Base-by-base conservation (phyloP, 1,284 basidiomycete species). In the Trichosporon coremiiforme region DNA sequence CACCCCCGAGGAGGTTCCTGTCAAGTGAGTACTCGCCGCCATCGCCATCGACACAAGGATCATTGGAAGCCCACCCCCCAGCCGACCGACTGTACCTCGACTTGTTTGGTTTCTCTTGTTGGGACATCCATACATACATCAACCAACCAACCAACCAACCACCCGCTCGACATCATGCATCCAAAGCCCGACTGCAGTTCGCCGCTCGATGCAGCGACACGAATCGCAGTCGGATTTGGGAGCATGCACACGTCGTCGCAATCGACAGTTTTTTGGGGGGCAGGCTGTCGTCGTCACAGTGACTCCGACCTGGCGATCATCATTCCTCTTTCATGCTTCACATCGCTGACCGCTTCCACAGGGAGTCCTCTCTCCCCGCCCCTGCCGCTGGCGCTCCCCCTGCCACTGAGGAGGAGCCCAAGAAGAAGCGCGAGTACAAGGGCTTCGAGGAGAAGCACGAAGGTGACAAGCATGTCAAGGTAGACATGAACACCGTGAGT, bases 351-450 rank as follows among this genome's bases (percentile, higher is more conserved):
- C 13, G 25, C 20, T n/a, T 33, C 41, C n/a, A 25, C 69, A 80
- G 78, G 77, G 77, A 80, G 69, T 76, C 79, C 66, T 76, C 77
- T 31, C 71, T 77, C 70, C 74, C 75, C 33, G 75, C 72, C 67
- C 71, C 67, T 47, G 64, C 69, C 41, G 66, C 66, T 31, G 66
- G 38, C 47, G 53, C 45, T 29, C 47, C 69, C 22, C 55, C 66
- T 66, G 71, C 74, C 38, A 75, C 72, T 35, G 75, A 74, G 86
- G 85, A 90, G 90, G 50, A 53, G 50, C 50, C 50, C 50, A 86
- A 74, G 73, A 90, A 85, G 84, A 92, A 93, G 86, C 87, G 92
- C 86, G 91, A 93, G 86, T 95, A 95, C 87, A 94, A 93, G 88
- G 93, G 94, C 68, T 92, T 95, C 78, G 89, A 89, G 76, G 90